Base-by-base conservation (phyloP, 2,329 filamentous ascomycete species). In the Penicillium thymicola region DNA sequence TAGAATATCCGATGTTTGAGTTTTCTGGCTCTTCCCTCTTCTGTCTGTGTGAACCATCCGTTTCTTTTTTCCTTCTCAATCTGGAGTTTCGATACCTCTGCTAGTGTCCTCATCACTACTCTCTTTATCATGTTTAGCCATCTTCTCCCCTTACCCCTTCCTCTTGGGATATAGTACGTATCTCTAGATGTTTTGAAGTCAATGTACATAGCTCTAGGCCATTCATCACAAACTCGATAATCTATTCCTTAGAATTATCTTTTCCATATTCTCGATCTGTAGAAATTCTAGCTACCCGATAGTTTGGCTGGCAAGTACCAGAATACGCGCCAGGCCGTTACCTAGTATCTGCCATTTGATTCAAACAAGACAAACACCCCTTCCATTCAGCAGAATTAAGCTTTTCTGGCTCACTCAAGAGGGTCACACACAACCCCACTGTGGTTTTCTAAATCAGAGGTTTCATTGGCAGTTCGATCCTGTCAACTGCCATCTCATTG, bases 1-100 rank as follows among this genome's bases (percentile, higher is more conserved):
- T 78, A 66, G 51, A 40, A 32, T 25, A 44, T 16, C 21, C 18
- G 16, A 18, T 45, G n/a, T 28, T 37, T 51, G 32, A n/a, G n/a
- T 5, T 42, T 54, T 49, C 40, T 44, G 37, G 13, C 13, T 55
- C 28, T 42, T 51, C n/a, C 27, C 48, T n/a, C 25, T 34, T 30
- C 40, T 43, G 36, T 21, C 43, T 52, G 43, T 37, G 45, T 18
- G 48, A 52, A 48, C 46, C 49, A 40, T 38, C 30, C 25, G 48
- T 51, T 56, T 23, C n/a, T 25, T 7, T 32, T 32, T 4, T 13
- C 30, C 25, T 45, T 51, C 43, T 54, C 36, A 8, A 4, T 38
- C 32, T 51, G 54, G 43, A 55, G 50, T 52, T 56, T 57, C 51
- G 54, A 59, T 59, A 62, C 54, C 60, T 49, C 37, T 51, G 25